phyloP scores from a whole-genome alignment of 108 stramenopile genomes.

The Fragilariopsis cylindrus region DNA sequence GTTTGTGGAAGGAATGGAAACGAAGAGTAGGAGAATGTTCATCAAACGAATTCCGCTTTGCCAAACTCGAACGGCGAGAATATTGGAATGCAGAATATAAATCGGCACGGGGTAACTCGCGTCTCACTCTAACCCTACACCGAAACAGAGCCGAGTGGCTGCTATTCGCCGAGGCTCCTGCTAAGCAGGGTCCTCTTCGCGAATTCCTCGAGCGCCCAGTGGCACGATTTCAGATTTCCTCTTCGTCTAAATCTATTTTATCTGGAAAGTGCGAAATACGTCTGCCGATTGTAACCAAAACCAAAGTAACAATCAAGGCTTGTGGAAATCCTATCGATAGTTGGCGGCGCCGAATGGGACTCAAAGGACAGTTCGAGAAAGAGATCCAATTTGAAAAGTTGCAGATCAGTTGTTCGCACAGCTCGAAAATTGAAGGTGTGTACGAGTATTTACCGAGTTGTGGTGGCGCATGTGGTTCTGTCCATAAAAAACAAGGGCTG shows the following conservation, averaged over 20 bases:
- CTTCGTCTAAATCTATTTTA: too few relatives aligned
- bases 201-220: constrained; percentile 19
- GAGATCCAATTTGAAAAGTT: constrained; percentile 25
- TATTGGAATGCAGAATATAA: constrained; percentile 18
- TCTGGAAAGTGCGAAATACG: too few relatives aligned
- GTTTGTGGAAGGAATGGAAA: constrained; percentile 20
- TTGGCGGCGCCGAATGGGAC: constrained; percentile 24
- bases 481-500: too few relatives aligned
- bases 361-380: constrained; percentile 26
- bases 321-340: too few relatives aligned
- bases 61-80: constrained; percentile 14
- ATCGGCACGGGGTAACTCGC: too few relatives aligned
- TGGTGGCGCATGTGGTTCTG: too few relatives aligned
- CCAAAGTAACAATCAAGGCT: too few relatives aligned
- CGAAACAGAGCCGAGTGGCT: constrained; percentile 21
- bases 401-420: constrained; percentile 8
- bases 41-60: constrained; percentile 28
- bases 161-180: constrained; percentile 24
- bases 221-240: too few relatives aligned
- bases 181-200: constrained; percentile 17
- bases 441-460: too few relatives aligned
- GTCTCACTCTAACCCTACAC: not conserved
- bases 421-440: too few relatives aligned
- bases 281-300: too few relatives aligned
- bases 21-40: not conserved